A percentile compares a stretch with the other conserved stretches of the same genome.
Evolutionary conservation across 208 protist genomes (phyloP).

Genomic region (Angomonas ambiguus): DNA sequence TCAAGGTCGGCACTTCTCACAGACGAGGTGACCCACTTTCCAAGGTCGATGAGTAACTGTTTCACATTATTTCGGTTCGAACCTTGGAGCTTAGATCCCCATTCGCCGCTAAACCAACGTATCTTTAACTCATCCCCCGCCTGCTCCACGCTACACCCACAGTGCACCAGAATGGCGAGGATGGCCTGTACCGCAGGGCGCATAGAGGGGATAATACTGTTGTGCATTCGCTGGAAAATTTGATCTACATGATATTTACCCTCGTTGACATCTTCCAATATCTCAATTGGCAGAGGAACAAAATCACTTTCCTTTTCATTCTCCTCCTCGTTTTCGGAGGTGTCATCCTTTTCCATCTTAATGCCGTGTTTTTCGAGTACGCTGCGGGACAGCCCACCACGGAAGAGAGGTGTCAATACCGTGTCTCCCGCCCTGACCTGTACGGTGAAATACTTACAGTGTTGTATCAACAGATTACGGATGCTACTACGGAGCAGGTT

Average conservation of each 20-base stretch:
- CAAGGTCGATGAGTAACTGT: conserved; percentile 50
- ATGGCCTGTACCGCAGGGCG: conserved; percentile 75
- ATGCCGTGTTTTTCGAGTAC: conserved; percentile 45
- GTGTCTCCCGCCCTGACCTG: conserved; percentile 21
- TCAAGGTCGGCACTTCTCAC: conserved; percentile 12
- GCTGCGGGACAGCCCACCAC: conserved; percentile 54
- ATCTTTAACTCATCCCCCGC: conserved; percentile 81
- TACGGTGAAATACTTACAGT: conserved; percentile 33
- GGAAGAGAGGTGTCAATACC: conserved; percentile 48
- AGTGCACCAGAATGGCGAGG: conserved; percentile 77
- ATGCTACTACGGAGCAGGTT: conserved; percentile 48
- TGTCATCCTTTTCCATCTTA: conserved; percentile 30
- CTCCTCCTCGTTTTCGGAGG: conserved; percentile 15
- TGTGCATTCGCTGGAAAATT: conserved; percentile 63
- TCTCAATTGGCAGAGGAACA: conserved; percentile 24
- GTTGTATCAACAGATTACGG: conserved; percentile 38
- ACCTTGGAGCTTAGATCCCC: conserved; percentile 77
- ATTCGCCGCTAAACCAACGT: conserved; percentile 86
- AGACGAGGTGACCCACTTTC: conserved; percentile 60
- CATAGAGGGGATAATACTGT: conserved; percentile 71
- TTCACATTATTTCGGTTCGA: conserved; percentile 44
- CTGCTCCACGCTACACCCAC: conserved; percentile 49
- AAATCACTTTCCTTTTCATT: conserved; percentile 13
- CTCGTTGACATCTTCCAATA: conserved; percentile 52
- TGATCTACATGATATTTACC: conserved; percentile 64